These are phyloP conservation scores for Vitis hybrid DNA, from an alignment of 177 flowering plant genomes.

Conservation along the genomic window DNA sequence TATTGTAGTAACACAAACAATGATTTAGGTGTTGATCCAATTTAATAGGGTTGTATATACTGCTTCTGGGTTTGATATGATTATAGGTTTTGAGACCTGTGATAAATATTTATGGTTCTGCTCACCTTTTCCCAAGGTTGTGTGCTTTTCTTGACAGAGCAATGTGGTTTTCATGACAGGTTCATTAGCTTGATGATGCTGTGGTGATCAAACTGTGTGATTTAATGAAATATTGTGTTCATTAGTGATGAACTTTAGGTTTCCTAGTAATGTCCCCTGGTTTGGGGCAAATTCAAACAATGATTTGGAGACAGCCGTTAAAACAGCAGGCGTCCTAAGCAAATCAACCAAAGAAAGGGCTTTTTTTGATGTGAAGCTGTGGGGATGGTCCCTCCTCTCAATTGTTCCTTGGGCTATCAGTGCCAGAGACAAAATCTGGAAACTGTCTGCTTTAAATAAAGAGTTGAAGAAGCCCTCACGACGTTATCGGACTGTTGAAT, in stretches of 20 bases:
- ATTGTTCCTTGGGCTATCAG: conserved; percentile 56
- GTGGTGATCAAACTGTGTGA: background rate
- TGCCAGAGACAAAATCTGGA: conserved; percentile 28
- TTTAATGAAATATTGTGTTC: background rate
- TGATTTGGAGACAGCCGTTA: conserved; percentile 13
- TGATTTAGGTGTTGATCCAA: no score
- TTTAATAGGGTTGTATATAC: no score
- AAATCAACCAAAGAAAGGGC: conserved; percentile 31
- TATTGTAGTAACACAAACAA: no score
- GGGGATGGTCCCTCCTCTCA: conserved; percentile 56
- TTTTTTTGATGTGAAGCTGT: conserved; percentile 33
- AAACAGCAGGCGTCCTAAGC: conserved; percentile 16
- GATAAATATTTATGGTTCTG: no score
- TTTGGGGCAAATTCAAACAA: conserved; percentile 26
- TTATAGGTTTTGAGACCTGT: no score
- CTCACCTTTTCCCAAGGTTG: background rate
- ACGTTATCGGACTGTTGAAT: conserved; percentile 14
- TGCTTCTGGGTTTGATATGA: no score
- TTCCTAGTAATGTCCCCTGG: conserved; percentile 33
- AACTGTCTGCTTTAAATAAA: conserved; percentile 44
- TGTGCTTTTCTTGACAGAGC: background rate
- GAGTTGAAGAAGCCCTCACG: conserved; percentile 32
- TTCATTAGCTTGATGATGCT: background rate
- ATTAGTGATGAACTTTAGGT: conserved; percentile 37
- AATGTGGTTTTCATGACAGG: background rate